These are phyloP conservation scores for Phytophthora agathidicida DNA, from an alignment of 352 stramenopile species.

Conservation along the genomic window DNA sequence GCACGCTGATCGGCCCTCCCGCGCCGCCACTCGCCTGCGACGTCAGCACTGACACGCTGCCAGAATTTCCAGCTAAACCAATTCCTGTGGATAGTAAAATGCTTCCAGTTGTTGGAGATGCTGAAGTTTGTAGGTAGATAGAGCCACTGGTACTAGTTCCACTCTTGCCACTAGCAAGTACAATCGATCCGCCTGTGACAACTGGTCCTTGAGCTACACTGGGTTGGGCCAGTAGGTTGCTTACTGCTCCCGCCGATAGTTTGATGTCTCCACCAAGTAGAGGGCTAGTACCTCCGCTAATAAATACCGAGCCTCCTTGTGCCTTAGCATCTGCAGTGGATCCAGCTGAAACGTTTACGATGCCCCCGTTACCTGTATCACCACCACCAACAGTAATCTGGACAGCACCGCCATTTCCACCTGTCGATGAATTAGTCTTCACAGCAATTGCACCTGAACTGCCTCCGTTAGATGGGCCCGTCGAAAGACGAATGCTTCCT, in stretches of 20 bases:
- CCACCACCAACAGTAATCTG: conserved; percentile 15
- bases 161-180: conserved; percentile 7
- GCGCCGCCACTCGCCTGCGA: conserved; percentile 13
- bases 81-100: conserved; percentile 1
- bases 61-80: conserved; percentile 4
- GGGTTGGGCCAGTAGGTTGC: background rate
- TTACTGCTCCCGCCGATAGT: background rate
- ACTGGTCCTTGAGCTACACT: too few species aligned
- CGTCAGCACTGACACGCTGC: conserved; percentile 17
- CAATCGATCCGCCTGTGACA: conserved; percentile 50
- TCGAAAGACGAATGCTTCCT: conserved; percentile 23
- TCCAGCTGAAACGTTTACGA: conserved; percentile 15
- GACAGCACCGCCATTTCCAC: conserved; percentile 16
- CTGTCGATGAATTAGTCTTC: conserved; percentile 7
- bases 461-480: conserved; percentile 8
- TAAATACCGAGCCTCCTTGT: conserved; percentile 4
- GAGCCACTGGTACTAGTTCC: background rate
- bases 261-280: conserved; percentile 6
- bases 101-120: conserved; percentile 5
- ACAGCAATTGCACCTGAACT: conserved; percentile 23
- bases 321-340: conserved; percentile 2
- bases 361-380: conserved; percentile 10
- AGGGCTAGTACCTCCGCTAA: conserved; percentile 8
- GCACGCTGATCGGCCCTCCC: conserved; percentile 20
- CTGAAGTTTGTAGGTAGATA: conserved; percentile 5